phyloP scores from a whole-genome alignment of 441 rosid species.

The Brassica balearica region DNA sequence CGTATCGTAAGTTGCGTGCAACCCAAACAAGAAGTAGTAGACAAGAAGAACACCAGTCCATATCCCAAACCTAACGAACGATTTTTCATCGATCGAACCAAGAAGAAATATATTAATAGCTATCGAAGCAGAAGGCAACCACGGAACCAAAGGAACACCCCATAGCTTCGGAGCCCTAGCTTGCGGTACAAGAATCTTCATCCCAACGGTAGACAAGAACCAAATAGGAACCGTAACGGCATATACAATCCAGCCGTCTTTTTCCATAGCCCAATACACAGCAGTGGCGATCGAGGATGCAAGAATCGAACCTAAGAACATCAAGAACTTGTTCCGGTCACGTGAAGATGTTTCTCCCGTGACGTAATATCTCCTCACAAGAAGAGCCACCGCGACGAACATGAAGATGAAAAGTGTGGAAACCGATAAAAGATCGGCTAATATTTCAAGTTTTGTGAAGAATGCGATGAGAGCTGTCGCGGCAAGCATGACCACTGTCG shows the following conservation, averaged over 20 bases:
- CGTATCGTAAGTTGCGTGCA: constrained; percentile 76
- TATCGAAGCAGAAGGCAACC: constrained; percentile 78
- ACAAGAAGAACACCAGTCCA: constrained; percentile 66
- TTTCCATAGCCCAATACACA: constrained; percentile 59
- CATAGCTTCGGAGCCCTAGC: constrained; percentile 69
- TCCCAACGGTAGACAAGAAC: constrained; percentile 56
- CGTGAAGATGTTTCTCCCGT: constrained; percentile 54
- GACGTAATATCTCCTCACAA: constrained; percentile 75
- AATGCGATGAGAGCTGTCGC: constrained; percentile 73
- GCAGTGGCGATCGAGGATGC: constrained; percentile 60
- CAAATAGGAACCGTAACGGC: constrained; percentile 63
- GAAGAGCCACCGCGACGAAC: constrained; percentile 74
- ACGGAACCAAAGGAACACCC: constrained; percentile 87
- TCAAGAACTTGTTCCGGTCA: constrained; percentile 53
- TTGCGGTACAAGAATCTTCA: constrained; percentile 61
- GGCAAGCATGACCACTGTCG: constrained; percentile 63
- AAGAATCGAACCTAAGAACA: constrained; percentile 53
- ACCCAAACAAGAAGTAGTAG: constrained; percentile 73
- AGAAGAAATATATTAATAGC: constrained; percentile 69
- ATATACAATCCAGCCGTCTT: constrained; percentile 64
- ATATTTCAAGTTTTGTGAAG: constrained; percentile 59
- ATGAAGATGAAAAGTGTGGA: constrained; percentile 77
- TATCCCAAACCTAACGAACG: constrained; percentile 61
- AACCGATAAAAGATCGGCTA: constrained; percentile 67
- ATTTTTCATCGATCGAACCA: constrained; percentile 64